These are phyloP conservation scores for Nicotiana sylvestris DNA, from an alignment of 257 asterid genomes.

Conservation along the genomic window DNA sequence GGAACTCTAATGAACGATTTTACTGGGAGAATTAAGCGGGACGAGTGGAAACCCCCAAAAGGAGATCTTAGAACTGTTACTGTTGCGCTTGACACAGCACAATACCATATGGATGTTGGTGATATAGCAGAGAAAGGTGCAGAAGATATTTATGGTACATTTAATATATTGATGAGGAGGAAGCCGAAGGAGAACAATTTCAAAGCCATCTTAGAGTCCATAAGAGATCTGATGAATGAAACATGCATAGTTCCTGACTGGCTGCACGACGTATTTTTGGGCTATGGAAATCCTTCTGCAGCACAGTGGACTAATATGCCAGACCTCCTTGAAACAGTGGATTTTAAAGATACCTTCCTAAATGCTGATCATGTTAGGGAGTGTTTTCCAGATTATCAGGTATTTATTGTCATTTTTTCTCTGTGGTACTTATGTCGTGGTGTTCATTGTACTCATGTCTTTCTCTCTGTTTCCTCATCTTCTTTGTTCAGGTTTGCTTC, in stretches of 20 bases:
- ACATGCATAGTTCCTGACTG: slow-evolving; percentile 98
- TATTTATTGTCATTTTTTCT: slow-evolving; percentile 19
- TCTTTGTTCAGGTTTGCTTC: slow-evolving; percentile 62
- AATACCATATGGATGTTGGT: slow-evolving; percentile 95
- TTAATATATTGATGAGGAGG: slow-evolving; percentile 93
- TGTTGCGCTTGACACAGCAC: slow-evolving; percentile 94
- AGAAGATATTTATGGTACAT: slow-evolving; percentile 82
- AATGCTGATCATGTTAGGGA: slow-evolving; percentile 83
- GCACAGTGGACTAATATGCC: slow-evolving; percentile 98
- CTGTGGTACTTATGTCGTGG: neutral
- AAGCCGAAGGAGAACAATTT: slow-evolving; percentile 98
- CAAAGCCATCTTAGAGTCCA: slow-evolving; percentile 96
- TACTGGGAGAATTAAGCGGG: slow-evolving; percentile 92
- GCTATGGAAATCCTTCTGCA: slow-evolving; percentile 95
- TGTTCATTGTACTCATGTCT: neutral
- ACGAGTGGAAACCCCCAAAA: slow-evolving; percentile 99
- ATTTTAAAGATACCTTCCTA: slow-evolving; percentile 92
- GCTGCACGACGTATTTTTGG: slow-evolving; percentile 97
- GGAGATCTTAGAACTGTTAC: slow-evolving; percentile 94
- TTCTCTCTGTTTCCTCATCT: slow-evolving; percentile 11
- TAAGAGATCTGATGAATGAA: slow-evolving; percentile 98
- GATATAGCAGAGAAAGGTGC: slow-evolving; percentile 91
- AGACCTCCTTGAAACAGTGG: slow-evolving; percentile 75
- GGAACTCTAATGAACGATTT: slow-evolving; percentile 97
- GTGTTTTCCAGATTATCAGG: slow-evolving; percentile 87